A percentile compares a stretch with the other conserved stretches of the same genome.
phyloP scores from a whole-genome alignment of 139 green algal genomes.

The Yamagishiella unicocca region DNA sequence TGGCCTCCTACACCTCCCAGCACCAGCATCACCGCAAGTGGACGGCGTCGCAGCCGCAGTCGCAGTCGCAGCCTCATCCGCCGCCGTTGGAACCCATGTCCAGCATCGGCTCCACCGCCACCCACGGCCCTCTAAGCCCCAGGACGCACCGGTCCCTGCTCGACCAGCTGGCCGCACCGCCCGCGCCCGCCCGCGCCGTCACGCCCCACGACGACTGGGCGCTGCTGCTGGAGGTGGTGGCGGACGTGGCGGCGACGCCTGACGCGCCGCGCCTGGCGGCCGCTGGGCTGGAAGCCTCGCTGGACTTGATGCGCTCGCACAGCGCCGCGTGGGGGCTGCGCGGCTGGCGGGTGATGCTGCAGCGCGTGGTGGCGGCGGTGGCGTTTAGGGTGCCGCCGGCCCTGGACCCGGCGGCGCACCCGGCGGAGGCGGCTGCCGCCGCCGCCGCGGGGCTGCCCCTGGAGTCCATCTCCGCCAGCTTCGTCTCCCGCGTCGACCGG shows the following conservation, averaged over 20 bases:
- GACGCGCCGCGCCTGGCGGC: slow-evolving; percentile 47
- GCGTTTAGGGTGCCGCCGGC: slow-evolving; percentile 39
- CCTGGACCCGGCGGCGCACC: slow-evolving; percentile 12
- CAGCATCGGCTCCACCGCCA: not conserved
- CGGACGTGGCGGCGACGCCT: slow-evolving; percentile 27
- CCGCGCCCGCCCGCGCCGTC: not conserved
- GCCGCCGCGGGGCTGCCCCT: slow-evolving; percentile 34
- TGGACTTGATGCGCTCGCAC: slow-evolving; percentile 56
- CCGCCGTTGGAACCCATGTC: not conserved
- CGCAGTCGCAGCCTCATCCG: not conserved
- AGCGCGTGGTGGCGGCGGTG: slow-evolving; percentile 49
- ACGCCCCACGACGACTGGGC: slow-evolving; percentile 46
- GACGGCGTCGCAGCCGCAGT: not conserved
- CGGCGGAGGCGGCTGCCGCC: not conserved
- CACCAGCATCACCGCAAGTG: not conserved
- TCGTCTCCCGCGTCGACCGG: slow-evolving; percentile 55
- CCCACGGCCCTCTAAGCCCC: not conserved
- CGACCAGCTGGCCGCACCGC: not conserved
- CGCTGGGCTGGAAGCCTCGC: slow-evolving; percentile 53
- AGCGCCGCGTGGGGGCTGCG: slow-evolving; percentile 53
- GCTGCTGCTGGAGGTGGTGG: slow-evolving; percentile 37
- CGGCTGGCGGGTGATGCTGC: slow-evolving; percentile 66
- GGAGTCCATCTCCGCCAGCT: slow-evolving; percentile 24
- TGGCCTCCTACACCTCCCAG: not conserved
- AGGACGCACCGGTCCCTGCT: not conserved